These are phyloP conservation scores for Nepenthes alata DNA, from an alignment of 179 eudicot species.

Conservation along the genomic window DNA sequence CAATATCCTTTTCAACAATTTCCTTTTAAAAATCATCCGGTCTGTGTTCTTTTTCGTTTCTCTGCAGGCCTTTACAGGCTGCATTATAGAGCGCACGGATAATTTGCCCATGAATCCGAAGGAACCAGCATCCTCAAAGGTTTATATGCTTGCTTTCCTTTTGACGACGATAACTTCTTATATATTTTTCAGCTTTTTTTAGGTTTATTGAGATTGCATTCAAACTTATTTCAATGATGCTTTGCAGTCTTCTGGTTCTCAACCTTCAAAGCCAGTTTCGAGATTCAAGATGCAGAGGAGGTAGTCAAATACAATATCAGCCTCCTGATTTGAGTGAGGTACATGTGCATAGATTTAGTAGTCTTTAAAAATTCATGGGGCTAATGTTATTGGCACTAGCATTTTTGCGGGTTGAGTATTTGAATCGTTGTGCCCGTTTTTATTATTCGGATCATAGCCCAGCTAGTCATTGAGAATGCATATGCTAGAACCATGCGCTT, in stretches of 20 bases:
- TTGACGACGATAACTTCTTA: background rate
- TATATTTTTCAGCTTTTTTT: background rate
- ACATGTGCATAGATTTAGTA: too few species aligned
- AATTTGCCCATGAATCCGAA: constrained; percentile 25
- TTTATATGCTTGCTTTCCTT: background rate
- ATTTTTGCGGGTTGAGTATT: too few species aligned
- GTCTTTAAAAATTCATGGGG: too few species aligned
- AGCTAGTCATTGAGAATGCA: too few species aligned
- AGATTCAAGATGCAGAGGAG: constrained; percentile 78
- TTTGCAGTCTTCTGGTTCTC: constrained; percentile 24
- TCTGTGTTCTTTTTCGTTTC: background rate
- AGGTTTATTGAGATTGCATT: background rate
- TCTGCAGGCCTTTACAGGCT: constrained; percentile 62
- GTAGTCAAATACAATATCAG: background rate
- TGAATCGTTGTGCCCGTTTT: too few species aligned
- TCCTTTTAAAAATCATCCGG: too few species aligned
- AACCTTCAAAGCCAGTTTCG: constrained; percentile 65
- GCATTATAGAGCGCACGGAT: constrained; percentile 59
- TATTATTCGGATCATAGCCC: too few species aligned
- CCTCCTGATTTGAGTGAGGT: too few species aligned
- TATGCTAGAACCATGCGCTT: too few species aligned
- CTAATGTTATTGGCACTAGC: too few species aligned
- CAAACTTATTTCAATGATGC: background rate
- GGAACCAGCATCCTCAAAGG: constrained; percentile 23
- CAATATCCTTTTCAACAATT: background rate